Conservation (phyloP, 139 green algal genomes). For the Marvania coccoides region DNA sequence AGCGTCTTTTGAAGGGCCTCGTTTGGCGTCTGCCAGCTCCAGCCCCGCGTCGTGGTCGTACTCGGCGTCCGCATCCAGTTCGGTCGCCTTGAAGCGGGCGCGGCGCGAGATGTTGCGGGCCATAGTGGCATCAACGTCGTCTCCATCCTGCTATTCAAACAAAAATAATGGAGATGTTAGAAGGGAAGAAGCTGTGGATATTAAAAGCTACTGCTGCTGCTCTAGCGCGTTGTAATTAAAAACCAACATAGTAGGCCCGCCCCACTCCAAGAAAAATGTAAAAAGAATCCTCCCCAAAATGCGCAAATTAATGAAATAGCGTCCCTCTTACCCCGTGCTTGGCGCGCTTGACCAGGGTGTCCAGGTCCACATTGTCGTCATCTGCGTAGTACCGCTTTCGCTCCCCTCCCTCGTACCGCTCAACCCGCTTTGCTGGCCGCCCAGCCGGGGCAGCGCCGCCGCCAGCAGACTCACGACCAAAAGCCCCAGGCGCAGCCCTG, state of each 20-base stretch:
- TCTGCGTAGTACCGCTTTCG: constrained; percentile 75
- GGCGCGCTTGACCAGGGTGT: constrained; percentile 67
- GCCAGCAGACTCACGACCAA: constrained; percentile 63
- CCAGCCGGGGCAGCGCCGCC: neutral
- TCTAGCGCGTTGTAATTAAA: too few relatives aligned
- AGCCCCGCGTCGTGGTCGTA: constrained; percentile 91
- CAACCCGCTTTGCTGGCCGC: constrained; percentile 14
- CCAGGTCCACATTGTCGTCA: constrained; percentile 67
- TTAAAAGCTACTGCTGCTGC: too few relatives aligned
- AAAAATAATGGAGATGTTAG: neutral
- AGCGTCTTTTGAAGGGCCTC: constrained; percentile 4
- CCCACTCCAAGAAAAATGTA: too few relatives aligned
- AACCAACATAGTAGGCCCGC: too few relatives aligned
- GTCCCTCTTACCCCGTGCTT: constrained; percentile 42
- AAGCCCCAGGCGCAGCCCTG: constrained; percentile 62
- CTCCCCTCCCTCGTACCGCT: constrained; percentile 64
- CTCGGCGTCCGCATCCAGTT: constrained; percentile 72
- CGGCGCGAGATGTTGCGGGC: constrained; percentile 61
- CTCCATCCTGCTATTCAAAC: constrained; percentile 17
- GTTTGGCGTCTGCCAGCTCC: constrained; percentile 46
- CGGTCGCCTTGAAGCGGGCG: constrained; percentile 14
- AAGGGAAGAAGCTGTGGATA: too few relatives aligned
- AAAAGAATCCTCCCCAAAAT: too few relatives aligned
- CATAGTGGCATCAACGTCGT: constrained; percentile 64
- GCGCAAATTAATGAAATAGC: too few relatives aligned